Evolutionary conservation across 1,284 basidiomycete species (phyloP).

Genomic region (Moniliella sp.): DNA sequence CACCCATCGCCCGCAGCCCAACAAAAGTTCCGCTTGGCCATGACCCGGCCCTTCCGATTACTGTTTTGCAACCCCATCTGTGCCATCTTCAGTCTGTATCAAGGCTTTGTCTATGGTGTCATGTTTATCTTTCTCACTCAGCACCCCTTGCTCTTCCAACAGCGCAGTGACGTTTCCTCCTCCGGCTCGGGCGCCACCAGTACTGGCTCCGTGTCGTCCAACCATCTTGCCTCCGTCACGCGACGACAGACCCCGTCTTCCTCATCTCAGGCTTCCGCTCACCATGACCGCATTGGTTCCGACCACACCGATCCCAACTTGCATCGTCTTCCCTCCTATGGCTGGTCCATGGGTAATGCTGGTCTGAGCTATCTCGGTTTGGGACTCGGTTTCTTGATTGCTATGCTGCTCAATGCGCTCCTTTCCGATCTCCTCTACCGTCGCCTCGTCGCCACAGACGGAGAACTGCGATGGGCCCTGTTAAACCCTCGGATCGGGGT

Average conservation of each 20-base stretch:
- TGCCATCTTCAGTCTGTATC: conserved; percentile 36
- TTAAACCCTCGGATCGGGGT: too few relatives aligned
- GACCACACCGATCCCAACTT: too few relatives aligned
- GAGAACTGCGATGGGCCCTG: conserved; percentile 9
- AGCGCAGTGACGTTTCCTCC: too few relatives aligned
- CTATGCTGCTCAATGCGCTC: conserved; percentile 33
- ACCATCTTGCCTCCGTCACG: too few relatives aligned
- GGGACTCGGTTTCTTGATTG: conserved; percentile 35
- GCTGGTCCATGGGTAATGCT: conserved; percentile 33
- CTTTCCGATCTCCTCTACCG: conserved; percentile 37
- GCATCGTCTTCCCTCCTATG: conserved; percentile 33
- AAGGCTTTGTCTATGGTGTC: conserved; percentile 37
- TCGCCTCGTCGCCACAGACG: conserved; percentile 9
- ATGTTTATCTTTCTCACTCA: conserved; percentile 35
- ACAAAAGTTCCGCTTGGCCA: conserved; percentile 12
- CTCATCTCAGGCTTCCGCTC: too few relatives aligned
- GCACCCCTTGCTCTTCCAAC: conserved; percentile 35
- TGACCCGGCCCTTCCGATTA: conserved; percentile 34
- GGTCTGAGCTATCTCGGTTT: conserved; percentile 36
- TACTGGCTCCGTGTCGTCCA: too few relatives aligned
- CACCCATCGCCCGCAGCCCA: conserved; percentile 3
- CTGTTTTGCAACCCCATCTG: conserved; percentile 24
- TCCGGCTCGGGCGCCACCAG: too few relatives aligned
- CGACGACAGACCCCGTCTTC: too few relatives aligned
- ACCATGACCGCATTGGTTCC: too few relatives aligned